Evolutionary conservation across 2,329 filamentous ascomycete genomes (phyloP), one percentile per base, ranked within the genome.

Genomic region (Geosmithia flava): DNA sequence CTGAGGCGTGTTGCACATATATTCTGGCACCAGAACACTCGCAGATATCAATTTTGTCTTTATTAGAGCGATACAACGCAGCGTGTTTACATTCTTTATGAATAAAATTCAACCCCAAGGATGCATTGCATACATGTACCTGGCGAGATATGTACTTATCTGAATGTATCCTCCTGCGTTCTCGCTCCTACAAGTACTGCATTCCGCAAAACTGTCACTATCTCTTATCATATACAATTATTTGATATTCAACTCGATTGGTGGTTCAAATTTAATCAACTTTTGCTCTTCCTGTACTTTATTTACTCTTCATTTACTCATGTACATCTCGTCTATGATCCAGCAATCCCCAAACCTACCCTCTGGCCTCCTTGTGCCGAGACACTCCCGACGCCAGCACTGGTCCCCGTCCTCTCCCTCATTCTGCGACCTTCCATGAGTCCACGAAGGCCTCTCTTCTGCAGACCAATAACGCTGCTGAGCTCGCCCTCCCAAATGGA

Each of bases 361-460:
- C 73, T 65, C 48, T 61, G 62, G 15, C 56, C 56, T 29, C 58
- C 33, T 13, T 37, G 33, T 37, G 33, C 33, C 15, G 33, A 37
- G 11, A 37, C 15, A 13, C 33, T 45, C 57, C 60, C 15, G 58
- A 57, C 43, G 60, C 61, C 23, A n/a, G 56, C 53, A 17, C 50
- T 52, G 20, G 71, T 75, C 10, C 73, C 74, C 3, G 71, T 74
- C 53, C 87, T 72, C 63, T 95, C 88, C 43, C 90, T 74, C 71
- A 96, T 81, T 51, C 91, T 75, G 43, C 91, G 73, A 3, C 91
- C 91, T 64, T 97, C 93, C 93, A 98, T 97, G 55, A 98, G 65
- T 0, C 93, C 93, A 50, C 91, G 75, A 37, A 98, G 65, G 0
- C 93, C 93, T 48, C 93, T 76, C 70, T 98, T 98, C 70, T 98